phyloP scores from a whole-genome alignment of 176 grass and related monocot species.

The Tillandsia leiboldiana region DNA sequence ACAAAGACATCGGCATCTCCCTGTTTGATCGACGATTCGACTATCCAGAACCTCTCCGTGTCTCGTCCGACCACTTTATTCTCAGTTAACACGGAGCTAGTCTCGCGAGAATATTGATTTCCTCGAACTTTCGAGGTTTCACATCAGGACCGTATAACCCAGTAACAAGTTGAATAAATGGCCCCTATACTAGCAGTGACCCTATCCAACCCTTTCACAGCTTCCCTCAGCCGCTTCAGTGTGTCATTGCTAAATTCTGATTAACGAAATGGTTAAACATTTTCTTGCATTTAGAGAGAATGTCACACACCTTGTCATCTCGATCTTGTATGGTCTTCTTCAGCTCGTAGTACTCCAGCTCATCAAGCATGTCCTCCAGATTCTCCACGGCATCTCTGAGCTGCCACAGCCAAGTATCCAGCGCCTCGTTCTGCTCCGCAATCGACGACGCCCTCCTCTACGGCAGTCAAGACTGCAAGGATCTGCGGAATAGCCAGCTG shows the following conservation, averaged over 20 bases:
- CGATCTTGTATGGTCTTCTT: background rate
- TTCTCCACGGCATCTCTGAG: slow-evolving; percentile 12
- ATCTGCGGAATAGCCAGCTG: background rate
- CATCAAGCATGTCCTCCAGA: slow-evolving; percentile 11
- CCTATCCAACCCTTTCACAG: background rate
- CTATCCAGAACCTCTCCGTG: too few species aligned
- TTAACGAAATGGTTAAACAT: background rate
- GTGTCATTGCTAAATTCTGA: background rate
- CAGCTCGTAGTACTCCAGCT: slow-evolving; percentile 6
- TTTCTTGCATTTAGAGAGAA: background rate
- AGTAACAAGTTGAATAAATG: too few species aligned
- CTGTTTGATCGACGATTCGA: too few species aligned
- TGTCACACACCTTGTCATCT: background rate
- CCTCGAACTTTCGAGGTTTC: too few species aligned
- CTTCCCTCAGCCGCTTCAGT: background rate
- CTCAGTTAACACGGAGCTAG: too few species aligned
- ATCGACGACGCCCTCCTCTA: too few species aligned
- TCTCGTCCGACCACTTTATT: too few species aligned
- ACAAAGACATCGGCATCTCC: too few species aligned
- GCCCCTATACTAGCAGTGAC: background rate
- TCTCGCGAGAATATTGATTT: too few species aligned
- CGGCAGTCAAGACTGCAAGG: background rate
- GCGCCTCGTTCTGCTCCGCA: background rate
- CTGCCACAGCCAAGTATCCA: slow-evolving; percentile 9
- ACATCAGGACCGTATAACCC: too few species aligned